A percentile compares a stretch with the other conserved stretches of the same genome.
phyloP scores from a whole-genome alignment of 257 asterid genomes.

The Solanum corneliomulleri region DNA sequence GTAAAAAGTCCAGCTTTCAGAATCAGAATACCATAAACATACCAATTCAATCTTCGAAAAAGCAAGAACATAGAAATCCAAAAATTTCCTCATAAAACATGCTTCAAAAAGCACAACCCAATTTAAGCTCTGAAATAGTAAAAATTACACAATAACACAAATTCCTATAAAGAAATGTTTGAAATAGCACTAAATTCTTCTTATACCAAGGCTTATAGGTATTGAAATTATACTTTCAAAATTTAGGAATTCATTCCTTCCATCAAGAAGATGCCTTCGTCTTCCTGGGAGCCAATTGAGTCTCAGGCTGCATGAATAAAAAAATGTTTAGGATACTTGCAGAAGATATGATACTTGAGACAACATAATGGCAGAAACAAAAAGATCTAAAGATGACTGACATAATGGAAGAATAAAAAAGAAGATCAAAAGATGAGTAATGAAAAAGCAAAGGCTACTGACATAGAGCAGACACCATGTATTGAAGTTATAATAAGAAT shows the following conservation, averaged over 20 bases:
- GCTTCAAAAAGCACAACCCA: background rate
- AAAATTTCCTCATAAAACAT: background rate
- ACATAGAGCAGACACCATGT: background rate
- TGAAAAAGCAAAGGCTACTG: background rate
- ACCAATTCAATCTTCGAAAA: background rate
- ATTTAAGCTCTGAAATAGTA: background rate
- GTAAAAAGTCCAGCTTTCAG: background rate
- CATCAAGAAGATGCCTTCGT: background rate
- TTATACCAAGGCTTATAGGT: background rate
- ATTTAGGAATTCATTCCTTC: background rate
- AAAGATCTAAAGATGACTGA: background rate
- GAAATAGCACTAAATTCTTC: background rate
- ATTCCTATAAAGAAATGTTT: background rate
- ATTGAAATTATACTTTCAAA: background rate
- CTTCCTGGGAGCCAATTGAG: conserved; percentile 2
- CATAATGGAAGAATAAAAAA: background rate
- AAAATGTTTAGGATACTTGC: background rate
- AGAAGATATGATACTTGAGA: background rate
- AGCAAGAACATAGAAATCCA: background rate
- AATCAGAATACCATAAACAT: background rate
- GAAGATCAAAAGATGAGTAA: background rate
- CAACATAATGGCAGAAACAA: background rate
- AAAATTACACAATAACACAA: background rate
- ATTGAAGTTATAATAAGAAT: background rate
- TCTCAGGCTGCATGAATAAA: background rate